These are phyloP conservation scores for Cercospora nicotianae DNA, from an alignment of 2,329 filamentous ascomycete genomes.

Conservation along the genomic window DNA sequence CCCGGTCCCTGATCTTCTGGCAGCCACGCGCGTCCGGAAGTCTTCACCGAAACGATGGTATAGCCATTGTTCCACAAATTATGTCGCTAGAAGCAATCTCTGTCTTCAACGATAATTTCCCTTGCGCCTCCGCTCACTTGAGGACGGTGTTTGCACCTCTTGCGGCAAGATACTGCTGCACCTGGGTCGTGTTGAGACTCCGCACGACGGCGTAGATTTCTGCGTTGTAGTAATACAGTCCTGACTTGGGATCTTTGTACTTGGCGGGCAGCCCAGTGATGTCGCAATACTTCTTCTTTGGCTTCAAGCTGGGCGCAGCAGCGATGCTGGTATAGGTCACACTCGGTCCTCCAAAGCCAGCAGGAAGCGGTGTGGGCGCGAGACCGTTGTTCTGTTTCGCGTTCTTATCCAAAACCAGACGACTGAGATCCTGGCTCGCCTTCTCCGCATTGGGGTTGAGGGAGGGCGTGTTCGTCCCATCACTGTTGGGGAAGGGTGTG, in stretches of 20 bases:
- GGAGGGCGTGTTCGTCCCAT: slow-evolving; percentile 53
- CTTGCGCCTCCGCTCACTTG: slow-evolving; percentile 59
- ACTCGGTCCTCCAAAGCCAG: slow-evolving; percentile 55
- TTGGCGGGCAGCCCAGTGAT: slow-evolving; percentile 88
- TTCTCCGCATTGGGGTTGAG: slow-evolving; percentile 82
- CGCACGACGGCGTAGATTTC: slow-evolving; percentile 87
- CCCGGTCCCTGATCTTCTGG: slow-evolving; percentile 5
- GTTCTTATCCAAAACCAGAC: slow-evolving; percentile 84
- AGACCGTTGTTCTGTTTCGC: slow-evolving; percentile 40
- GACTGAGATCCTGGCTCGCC: slow-evolving; percentile 80
- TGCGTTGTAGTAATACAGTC: slow-evolving; percentile 86
- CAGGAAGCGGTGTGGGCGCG: slow-evolving; percentile 19
- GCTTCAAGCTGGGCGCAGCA: slow-evolving; percentile 79
- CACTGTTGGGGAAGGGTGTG: slow-evolving; percentile 54
- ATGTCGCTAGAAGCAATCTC: slow-evolving; percentile 12
- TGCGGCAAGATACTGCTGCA: slow-evolving; percentile 85
- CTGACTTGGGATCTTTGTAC: slow-evolving; percentile 93
- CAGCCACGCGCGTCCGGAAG: slow-evolving; percentile 1
- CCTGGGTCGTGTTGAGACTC: slow-evolving; percentile 74
- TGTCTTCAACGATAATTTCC: slow-evolving; percentile 9
- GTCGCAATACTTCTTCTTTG: slow-evolving; percentile 88
- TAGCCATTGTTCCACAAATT: slow-evolving; percentile 5
- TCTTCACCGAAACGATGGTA: slow-evolving; percentile 13
- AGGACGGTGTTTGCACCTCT: slow-evolving; percentile 89
- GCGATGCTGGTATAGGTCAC: slow-evolving; percentile 94